Conservation (phyloP, 2,329 filamentous ascomycete genomes). For the Hypoxylon sp. region DNA sequence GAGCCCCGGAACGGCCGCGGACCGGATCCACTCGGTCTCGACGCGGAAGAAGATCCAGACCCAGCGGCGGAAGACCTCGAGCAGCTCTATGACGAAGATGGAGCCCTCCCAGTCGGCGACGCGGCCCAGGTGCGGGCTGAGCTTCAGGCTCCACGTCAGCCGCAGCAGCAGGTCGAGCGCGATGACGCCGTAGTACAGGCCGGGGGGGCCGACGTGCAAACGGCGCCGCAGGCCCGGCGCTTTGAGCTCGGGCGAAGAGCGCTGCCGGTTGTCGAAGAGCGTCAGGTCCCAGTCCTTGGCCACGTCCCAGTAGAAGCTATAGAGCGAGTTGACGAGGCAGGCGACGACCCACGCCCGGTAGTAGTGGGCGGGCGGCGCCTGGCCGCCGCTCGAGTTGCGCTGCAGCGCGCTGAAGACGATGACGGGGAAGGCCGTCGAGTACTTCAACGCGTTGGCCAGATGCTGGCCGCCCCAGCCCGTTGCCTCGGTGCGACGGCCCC, state of each 20-base stretch:
- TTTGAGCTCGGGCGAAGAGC: constrained; percentile 69
- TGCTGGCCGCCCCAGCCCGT: constrained; percentile 85
- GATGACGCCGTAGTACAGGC: constrained; percentile 86
- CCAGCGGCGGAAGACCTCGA: constrained; percentile 91
- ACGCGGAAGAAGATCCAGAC: constrained; percentile 97
- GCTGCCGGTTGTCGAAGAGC: constrained; percentile 74
- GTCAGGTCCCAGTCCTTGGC: constrained; percentile 96
- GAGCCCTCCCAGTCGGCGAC: constrained; percentile 88
- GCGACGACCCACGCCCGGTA: constrained; percentile 76
- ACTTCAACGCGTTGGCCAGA: constrained; percentile 93
- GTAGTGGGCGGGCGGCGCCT: constrained; percentile 58
- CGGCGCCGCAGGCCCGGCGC: constrained; percentile 82
- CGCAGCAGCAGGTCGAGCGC: constrained; percentile 81
- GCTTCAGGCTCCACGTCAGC: constrained; percentile 91
- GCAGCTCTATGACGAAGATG: constrained; percentile 86
- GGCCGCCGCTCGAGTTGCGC: constrained; percentile 64
- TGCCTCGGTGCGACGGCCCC: constrained; percentile 65
- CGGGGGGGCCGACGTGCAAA: constrained; percentile 76
- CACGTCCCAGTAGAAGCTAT: constrained; percentile 99
- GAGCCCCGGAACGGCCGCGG: constrained; percentile 58
- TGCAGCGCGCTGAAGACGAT: constrained; percentile 83
- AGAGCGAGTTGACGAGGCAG: constrained; percentile 85
- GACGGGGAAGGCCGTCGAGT: constrained; percentile 92
- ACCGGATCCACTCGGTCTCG: constrained; percentile 88
- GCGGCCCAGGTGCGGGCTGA: constrained; percentile 83